Percentiles rank a stretch among this genome's conserved stretches.
Evolutionary conservation across 1,284 basidiomycete species (phyloP).

Genomic region (Bjerkandera adusta): DNA sequence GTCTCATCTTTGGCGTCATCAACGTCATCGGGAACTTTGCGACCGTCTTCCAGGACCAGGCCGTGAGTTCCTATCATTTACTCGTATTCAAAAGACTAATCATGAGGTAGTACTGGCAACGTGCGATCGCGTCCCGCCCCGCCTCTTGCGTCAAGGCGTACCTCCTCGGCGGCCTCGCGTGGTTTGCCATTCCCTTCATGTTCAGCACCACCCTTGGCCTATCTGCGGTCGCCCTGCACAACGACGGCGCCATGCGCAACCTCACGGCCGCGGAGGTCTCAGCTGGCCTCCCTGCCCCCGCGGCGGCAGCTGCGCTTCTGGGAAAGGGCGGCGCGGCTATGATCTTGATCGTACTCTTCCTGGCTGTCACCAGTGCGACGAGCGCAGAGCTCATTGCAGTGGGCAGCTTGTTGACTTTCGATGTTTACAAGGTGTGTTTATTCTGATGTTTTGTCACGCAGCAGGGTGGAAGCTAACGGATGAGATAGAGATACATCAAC

Average conservation of each 20-base stretch:
- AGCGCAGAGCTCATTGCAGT: slow-evolving; percentile 91
- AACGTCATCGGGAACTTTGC: slow-evolving; percentile 81
- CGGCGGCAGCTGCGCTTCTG: slow-evolving; percentile 77
- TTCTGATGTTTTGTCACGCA: background rate
- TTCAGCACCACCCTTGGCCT: slow-evolving; percentile 83
- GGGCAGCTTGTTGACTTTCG: slow-evolving; percentile 78
- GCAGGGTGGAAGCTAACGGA: no score
- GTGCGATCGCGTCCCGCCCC: slow-evolving; percentile 84
- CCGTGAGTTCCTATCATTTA: slow-evolving; percentile 18
- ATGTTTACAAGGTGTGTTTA: slow-evolving; percentile 51
- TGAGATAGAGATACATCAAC: slow-evolving; percentile 50
- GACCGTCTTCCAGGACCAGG: slow-evolving; percentile 45
- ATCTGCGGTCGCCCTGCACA: slow-evolving; percentile 75
- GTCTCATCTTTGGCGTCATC: slow-evolving; percentile 87
- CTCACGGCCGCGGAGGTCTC: slow-evolving; percentile 68
- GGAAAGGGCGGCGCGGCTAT: slow-evolving; percentile 75
- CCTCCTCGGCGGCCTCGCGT: slow-evolving; percentile 84
- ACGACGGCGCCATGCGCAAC: slow-evolving; percentile 64
- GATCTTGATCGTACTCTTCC: slow-evolving; percentile 69
- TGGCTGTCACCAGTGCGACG: slow-evolving; percentile 85
- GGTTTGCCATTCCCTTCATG: slow-evolving; percentile 85
- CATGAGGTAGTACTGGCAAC: slow-evolving; percentile 64
- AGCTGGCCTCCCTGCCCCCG: slow-evolving; percentile 81
- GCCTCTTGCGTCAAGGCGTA: slow-evolving; percentile 87
- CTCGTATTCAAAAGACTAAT: background rate